Conservation (phyloP, 75 land plant species). For the Sequoiadendron giganteum region DNA sequence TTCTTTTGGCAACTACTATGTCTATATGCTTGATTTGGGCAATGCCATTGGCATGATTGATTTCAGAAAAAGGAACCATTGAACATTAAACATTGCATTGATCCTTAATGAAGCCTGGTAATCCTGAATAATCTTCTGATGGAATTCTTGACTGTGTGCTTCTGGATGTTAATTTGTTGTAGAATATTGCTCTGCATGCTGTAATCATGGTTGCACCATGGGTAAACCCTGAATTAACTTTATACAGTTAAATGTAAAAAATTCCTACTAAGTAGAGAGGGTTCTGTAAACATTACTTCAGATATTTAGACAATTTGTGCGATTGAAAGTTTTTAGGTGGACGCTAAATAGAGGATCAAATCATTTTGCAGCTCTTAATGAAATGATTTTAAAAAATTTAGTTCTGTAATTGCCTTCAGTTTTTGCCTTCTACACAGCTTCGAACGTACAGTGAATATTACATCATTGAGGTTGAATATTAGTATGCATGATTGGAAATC, state of each 20-base stretch:
- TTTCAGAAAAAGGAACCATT: too few species aligned
- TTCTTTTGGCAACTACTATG: neutral
- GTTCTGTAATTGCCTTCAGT: neutral
- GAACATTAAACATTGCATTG: too few species aligned
- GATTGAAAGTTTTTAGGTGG: neutral
- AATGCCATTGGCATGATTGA: too few species aligned
- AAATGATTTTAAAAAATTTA: too few species aligned
- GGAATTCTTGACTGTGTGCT: neutral
- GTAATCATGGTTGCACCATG: neutral
- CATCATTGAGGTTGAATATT: too few species aligned
- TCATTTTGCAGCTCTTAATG: too few species aligned
- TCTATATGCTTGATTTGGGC: too few species aligned
- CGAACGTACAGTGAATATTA: too few species aligned
- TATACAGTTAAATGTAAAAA: too few species aligned
- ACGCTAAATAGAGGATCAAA: neutral
- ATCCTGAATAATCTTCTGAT: neutral
- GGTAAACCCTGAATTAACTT: neutral
- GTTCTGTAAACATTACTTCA: neutral
- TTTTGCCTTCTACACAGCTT: too few species aligned
- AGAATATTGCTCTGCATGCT: neutral
- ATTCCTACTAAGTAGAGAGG: neutral
- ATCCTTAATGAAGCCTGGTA: too few species aligned
- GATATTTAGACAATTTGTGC: neutral
- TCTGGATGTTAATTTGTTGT: neutral
- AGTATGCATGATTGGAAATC: too few species aligned